Percentiles rank a stretch among this genome's conserved stretches.
Conservation (phyloP, 2,329 filamentous ascomycete species). For the Diplodia seriata region DNA sequence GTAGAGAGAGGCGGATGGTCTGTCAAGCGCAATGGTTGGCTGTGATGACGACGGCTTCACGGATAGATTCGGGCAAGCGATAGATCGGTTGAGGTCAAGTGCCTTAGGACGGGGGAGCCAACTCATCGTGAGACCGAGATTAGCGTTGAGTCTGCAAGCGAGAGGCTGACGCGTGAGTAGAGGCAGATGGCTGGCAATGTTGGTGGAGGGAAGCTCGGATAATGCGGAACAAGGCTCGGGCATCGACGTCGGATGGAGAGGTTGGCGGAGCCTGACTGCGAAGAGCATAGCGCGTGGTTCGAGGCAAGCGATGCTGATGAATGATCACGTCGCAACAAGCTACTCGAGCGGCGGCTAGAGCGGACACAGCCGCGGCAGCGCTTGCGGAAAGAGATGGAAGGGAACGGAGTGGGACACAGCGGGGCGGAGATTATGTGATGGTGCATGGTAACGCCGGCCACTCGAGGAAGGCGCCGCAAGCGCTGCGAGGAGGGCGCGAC, state of each 20-base stretch:
- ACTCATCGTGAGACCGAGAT: constrained; percentile 1
- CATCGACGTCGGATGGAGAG: not conserved
- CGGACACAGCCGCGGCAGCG: constrained; percentile 6
- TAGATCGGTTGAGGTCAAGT: not conserved
- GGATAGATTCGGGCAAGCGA: not conserved
- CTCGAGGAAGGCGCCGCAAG: constrained; percentile 12
- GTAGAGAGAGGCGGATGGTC: not conserved
- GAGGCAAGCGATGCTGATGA: not conserved
- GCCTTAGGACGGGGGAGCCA: not conserved
- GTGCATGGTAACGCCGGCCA: not conserved
- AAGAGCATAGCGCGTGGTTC: not conserved
- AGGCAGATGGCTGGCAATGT: not conserved
- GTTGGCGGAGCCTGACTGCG: not conserved
- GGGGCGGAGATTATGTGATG: constrained; percentile 22
- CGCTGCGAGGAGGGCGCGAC: not conserved
- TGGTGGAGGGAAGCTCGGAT: not conserved
- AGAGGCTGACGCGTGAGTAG: not conserved
- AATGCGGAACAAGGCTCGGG: not conserved
- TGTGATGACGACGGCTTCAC: not conserved
- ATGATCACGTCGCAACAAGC: constrained; percentile 3
- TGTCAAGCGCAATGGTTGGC: not conserved
- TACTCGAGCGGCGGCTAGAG: constrained; percentile 8
- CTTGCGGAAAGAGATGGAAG: constrained; percentile 7
- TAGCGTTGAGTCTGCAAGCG: not conserved
- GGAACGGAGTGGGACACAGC: constrained; percentile 9